Percentiles rank a stretch among this genome's conserved stretches.
Evolutionary conservation across 2,329 filamentous ascomycete genomes (phyloP).

Genomic region (Verticillium isaacii): DNA sequence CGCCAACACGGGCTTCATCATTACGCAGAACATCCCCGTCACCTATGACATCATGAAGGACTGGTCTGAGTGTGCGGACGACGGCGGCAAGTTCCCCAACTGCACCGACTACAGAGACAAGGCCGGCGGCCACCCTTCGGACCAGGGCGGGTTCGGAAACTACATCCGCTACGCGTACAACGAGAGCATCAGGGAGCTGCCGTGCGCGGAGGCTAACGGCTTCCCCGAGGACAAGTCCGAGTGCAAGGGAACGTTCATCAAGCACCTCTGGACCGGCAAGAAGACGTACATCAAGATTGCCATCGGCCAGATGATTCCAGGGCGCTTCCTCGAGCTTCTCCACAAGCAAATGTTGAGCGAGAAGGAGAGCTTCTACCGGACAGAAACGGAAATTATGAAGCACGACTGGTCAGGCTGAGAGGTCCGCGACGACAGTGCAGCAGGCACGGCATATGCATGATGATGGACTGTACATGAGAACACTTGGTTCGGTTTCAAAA

Average conservation of each 20-base stretch:
- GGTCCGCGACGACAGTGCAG: not conserved
- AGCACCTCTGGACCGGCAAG: slow-evolving; percentile 39
- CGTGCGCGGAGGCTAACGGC: slow-evolving; percentile 38
- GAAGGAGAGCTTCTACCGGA: slow-evolving; percentile 27
- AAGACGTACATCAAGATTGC: slow-evolving; percentile 30
- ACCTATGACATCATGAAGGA: slow-evolving; percentile 3
- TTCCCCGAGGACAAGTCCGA: slow-evolving; percentile 30
- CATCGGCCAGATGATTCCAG: slow-evolving; percentile 31
- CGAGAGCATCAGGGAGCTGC: slow-evolving; percentile 32
- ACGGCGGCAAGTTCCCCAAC: slow-evolving; percentile 11
- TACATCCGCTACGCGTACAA: slow-evolving; percentile 36
- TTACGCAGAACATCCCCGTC: not conserved
- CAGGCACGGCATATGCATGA: not conserved
- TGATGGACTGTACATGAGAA: not conserved
- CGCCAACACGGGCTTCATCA: slow-evolving; percentile 17
- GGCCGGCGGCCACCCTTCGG: slow-evolving; percentile 30
- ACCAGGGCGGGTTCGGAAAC: slow-evolving; percentile 39
- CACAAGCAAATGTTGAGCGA: slow-evolving; percentile 29
- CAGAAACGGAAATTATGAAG: slow-evolving; percentile 20
- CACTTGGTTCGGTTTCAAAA: not conserved
- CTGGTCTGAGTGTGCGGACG: slow-evolving; percentile 1
- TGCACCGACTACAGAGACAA: slow-evolving; percentile 32
- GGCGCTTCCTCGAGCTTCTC: slow-evolving; percentile 26
- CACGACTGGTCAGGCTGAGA: not conserved
- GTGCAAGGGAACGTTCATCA: slow-evolving; percentile 35